Evolutionary conservation across 179 eudicot genomes (phyloP).

Genomic region (Kewa caespitosa): DNA sequence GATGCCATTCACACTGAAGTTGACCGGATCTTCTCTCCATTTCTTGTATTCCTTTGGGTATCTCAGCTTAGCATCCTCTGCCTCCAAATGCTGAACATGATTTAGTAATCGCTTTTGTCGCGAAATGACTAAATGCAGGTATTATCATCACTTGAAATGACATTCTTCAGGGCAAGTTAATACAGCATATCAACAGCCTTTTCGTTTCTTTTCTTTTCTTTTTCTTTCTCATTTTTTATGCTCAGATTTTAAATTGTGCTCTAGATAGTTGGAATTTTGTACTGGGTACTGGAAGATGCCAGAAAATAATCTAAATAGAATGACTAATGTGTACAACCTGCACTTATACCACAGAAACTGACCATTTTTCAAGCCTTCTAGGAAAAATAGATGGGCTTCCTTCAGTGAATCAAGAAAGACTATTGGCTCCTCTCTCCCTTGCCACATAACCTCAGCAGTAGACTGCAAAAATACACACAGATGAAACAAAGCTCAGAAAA

Average conservation of each 20-base stretch:
- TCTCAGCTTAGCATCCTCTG: constrained; percentile 64
- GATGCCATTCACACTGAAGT: constrained; percentile 48
- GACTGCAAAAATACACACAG: constrained; percentile 36
- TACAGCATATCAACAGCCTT: background rate
- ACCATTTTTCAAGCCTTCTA: constrained; percentile 79
- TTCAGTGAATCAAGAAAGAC: constrained; percentile 60
- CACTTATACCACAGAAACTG: constrained; percentile 25
- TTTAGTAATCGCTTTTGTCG: constrained; percentile 27
- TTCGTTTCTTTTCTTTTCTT: background rate
- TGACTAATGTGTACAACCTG: background rate
- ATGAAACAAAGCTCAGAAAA: background rate
- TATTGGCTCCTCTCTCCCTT: constrained; percentile 55
- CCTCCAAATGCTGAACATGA: constrained; percentile 61
- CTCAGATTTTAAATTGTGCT: too few species aligned
- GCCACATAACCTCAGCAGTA: constrained; percentile 67
- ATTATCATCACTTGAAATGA: background rate
- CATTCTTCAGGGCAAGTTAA: background rate
- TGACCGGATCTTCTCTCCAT: constrained; percentile 75
- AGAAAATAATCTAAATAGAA: background rate
- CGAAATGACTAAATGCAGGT: constrained; percentile 1
- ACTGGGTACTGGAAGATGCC: too few species aligned
- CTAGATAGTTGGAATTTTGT: too few species aligned
- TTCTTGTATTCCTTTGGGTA: constrained; percentile 54
- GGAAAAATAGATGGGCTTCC: constrained; percentile 62
- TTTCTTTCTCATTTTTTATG: too few species aligned